Percentiles rank a stretch among this genome's conserved stretches.
Evolutionary conservation across 2,329 filamentous ascomycete species (phyloP).

Genomic region (Claviceps monticola): DNA sequence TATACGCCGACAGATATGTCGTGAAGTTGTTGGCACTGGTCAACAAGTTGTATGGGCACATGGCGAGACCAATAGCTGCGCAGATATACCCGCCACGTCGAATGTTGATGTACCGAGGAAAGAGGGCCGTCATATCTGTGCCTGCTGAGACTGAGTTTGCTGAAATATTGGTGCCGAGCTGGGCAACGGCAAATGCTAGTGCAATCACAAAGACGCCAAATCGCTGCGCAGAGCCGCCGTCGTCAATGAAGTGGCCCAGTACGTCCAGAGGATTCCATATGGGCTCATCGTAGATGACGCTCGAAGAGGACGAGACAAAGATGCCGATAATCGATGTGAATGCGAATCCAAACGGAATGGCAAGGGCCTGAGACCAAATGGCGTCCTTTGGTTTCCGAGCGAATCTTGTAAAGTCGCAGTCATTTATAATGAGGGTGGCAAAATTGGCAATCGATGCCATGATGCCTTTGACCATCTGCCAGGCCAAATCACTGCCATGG

Average conservation of each 20-base stretch:
- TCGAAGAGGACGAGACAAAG: constrained; percentile 59
- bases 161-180: constrained; percentile 76
- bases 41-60: constrained; percentile 78
- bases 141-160: constrained; percentile 76
- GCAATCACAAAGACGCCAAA: constrained; percentile 67
- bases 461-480: constrained; percentile 72
- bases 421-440: constrained; percentile 70
- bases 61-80: constrained; percentile 63
- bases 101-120: constrained; percentile 72
- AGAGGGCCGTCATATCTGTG: constrained; percentile 67
- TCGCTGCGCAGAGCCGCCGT: constrained; percentile 52
- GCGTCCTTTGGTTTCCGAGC: constrained; percentile 62
- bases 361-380: constrained; percentile 65
- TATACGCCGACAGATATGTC: constrained; percentile 83
- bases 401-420: constrained; percentile 78
- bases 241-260: constrained; percentile 52
- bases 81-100: constrained; percentile 79
- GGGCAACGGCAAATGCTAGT: constrained; percentile 58
- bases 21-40: constrained; percentile 69
- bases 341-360: constrained; percentile 58
- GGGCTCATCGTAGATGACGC: constrained; percentile 49
- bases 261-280: constrained; percentile 64
- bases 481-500: constrained; percentile 57
- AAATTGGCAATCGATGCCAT: constrained; percentile 90
- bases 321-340: constrained; percentile 78